Percentiles rank a stretch among this genome's conserved stretches.
Evolutionary conservation across 225 moss, liverwort and hornwort genomes (phyloP).

Genomic region (Pseudisothecium myosuroides): DNA sequence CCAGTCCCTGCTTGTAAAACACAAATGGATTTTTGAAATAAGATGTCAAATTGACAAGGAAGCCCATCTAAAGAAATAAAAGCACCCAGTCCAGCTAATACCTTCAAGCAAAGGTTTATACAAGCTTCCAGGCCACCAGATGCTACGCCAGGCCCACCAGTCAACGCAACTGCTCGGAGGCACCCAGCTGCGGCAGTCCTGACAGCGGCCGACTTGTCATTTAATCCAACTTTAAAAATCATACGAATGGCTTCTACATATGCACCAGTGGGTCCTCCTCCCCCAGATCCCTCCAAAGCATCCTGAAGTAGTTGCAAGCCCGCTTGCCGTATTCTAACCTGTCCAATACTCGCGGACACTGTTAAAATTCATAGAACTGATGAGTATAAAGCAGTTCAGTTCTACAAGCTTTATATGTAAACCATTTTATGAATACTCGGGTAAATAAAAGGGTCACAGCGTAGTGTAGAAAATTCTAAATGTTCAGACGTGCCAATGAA

Average conservation of each 20-base stretch:
- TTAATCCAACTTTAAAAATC: slow-evolving; percentile 65
- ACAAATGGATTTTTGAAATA: not conserved
- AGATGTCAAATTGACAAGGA: not conserved
- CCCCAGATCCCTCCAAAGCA: slow-evolving; percentile 89
- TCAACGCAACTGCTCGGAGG: slow-evolving; percentile 67
- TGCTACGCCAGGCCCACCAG: slow-evolving; percentile 83
- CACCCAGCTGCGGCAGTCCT: slow-evolving; percentile 91
- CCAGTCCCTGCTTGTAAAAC: slow-evolving; percentile 50
- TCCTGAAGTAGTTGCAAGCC: slow-evolving; percentile 82
- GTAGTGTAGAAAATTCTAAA: not conserved
- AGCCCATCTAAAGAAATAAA: not conserved
- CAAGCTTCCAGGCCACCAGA: slow-evolving; percentile 80
- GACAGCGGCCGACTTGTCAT: slow-evolving; percentile 73
- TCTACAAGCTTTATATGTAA: not conserved
- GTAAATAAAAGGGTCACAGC: not conserved
- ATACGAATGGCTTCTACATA: slow-evolving; percentile 85
- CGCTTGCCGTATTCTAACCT: slow-evolving; percentile 76
- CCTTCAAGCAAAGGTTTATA: slow-evolving; percentile 80
- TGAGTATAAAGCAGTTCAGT: not conserved
- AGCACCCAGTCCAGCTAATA: not conserved
- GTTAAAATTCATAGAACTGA: not conserved
- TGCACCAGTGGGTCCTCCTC: slow-evolving; percentile 66
- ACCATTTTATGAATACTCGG: not conserved
- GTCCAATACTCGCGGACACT: not conserved
- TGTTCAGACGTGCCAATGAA: not conserved